These are phyloP conservation scores for Myriosclerotinia scirpicola DNA, from an alignment of 2,329 filamentous ascomycete genomes.

Conservation along the genomic window DNA sequence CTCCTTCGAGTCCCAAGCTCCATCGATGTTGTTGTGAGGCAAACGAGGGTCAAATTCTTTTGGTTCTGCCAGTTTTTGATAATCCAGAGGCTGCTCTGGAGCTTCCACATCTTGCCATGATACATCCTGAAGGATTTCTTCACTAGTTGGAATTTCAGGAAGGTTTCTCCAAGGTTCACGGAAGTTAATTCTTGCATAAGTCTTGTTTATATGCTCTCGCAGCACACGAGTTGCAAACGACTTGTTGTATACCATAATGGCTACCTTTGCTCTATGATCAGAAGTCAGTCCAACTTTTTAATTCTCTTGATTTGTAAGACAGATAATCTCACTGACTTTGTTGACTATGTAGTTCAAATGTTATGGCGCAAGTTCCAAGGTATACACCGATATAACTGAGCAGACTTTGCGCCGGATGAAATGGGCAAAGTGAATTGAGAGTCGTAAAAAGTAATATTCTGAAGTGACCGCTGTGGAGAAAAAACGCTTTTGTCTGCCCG, in stretches of 20 bases:
- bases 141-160: slow-evolving; percentile 55
- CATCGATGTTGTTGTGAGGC: slow-evolving; percentile 53
- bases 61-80: slow-evolving; percentile 29
- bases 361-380: neutral
- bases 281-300: neutral
- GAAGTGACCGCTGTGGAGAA: neutral
- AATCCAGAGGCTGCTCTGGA: slow-evolving; percentile 30
- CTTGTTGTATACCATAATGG: slow-evolving; percentile 5
- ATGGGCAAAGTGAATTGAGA: neutral
- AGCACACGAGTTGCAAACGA: neutral
- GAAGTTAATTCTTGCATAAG: slow-evolving; percentile 15
- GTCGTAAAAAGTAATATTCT: neutral
- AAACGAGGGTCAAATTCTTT: slow-evolving; percentile 19
- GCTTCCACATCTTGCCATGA: neutral
- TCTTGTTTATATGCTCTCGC: slow-evolving; percentile 20
- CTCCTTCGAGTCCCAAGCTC: slow-evolving; percentile 59
- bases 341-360: too few relatives aligned
- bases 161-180: slow-evolving; percentile 41
- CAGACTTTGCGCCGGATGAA: too few relatives aligned
- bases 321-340: neutral
- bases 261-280: neutral
- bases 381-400: neutral
- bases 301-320: neutral
- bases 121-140: slow-evolving; percentile 49
- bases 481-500: neutral